Evolutionary conservation across 495 filamentous ascomycete genomes (phyloP).

Genomic region (Neurospora hispaniola): DNA sequence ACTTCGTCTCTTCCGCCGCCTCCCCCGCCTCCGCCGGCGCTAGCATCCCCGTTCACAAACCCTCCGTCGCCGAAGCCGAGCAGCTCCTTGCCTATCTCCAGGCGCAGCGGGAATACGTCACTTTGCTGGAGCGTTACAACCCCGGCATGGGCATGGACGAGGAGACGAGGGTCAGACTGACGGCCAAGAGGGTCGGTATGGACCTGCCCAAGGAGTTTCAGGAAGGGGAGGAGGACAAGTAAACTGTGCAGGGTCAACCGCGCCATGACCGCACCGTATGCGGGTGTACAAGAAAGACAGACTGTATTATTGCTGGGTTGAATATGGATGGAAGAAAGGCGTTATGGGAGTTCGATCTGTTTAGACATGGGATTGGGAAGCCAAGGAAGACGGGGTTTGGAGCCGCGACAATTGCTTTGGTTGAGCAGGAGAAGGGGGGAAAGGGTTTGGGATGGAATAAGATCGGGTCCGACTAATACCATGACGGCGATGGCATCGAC

Average conservation of each 20-base stretch:
- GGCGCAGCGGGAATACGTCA: constrained; percentile 72
- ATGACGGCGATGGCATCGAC: neutral
- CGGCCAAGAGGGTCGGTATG: constrained; percentile 81
- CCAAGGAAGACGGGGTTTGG: neutral
- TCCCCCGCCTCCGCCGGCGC: constrained; percentile 3
- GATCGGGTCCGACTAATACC: neutral
- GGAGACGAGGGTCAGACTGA: constrained; percentile 73
- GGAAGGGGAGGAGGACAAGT: constrained; percentile 5
- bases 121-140: constrained; percentile 82
- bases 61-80: constrained; percentile 48
- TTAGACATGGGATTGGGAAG: neutral
- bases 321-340: neutral
- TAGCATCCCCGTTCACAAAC: neutral
- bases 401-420: neutral
- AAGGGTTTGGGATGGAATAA: neutral
- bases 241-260: neutral
- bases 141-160: constrained; percentile 76
- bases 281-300: neutral
- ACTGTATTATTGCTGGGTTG: neutral
- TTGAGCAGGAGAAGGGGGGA: neutral
- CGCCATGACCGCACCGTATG: neutral
- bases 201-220: constrained; percentile 56
- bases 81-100: constrained; percentile 71
- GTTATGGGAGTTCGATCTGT: neutral
- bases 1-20: constrained; percentile 32